phyloP scores from a whole-genome alignment of 495 filamentous ascomycete genomes.

The Aspergillus taichungensis region DNA sequence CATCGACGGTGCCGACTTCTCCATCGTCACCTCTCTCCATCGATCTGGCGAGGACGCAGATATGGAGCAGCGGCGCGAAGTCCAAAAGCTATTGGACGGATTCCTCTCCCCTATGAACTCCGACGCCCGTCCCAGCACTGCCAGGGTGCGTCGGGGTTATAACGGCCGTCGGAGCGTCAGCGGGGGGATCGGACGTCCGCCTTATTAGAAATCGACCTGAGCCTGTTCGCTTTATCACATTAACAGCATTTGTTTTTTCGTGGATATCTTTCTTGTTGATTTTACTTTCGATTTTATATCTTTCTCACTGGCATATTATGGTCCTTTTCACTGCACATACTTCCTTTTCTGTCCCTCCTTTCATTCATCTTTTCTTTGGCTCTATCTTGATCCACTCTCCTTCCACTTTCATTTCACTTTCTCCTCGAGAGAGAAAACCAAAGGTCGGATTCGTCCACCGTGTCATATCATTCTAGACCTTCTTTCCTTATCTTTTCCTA shows the following conservation, averaged over 20 bases:
- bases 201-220: conserved; percentile 20
- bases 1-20: conserved; percentile 1
- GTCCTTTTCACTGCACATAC: too few species aligned
- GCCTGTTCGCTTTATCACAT: not conserved
- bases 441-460: too few species aligned
- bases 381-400: conserved; percentile 8
- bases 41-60: conserved; percentile 2
- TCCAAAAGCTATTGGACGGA: conserved; percentile 31
- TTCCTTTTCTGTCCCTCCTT: conserved; percentile 1
- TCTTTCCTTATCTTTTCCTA: too few species aligned
- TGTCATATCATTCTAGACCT: too few species aligned
- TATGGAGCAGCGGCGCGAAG: conserved; percentile 20
- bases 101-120: conserved; percentile 24
- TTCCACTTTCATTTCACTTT: conserved; percentile 7
- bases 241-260: not conserved
- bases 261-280: not conserved
- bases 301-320: not conserved
- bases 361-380: conserved; percentile 2
- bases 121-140: not conserved
- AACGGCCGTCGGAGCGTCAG: conserved; percentile 18
- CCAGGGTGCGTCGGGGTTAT: conserved; percentile 10
- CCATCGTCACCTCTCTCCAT: not conserved
- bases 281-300: not conserved
- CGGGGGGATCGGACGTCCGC: conserved; percentile 33
- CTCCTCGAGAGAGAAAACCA: too few species aligned